These are phyloP conservation scores for Singerocomus inundabilis DNA, from an alignment of 1,284 basidiomycete species.

Conservation along the genomic window DNA sequence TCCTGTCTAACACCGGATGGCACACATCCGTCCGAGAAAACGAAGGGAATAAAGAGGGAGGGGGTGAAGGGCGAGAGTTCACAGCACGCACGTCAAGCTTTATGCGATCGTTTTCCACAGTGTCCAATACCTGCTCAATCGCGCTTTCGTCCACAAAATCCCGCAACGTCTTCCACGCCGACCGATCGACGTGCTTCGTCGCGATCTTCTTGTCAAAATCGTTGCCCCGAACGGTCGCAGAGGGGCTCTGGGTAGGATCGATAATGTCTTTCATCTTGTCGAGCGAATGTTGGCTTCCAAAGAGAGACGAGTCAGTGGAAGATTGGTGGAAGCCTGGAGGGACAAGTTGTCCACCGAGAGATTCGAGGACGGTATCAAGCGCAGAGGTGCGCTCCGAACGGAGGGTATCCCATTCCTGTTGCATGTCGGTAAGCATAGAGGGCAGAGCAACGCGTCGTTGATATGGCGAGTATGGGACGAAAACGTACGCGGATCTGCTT, in stretches of 20 bases:
- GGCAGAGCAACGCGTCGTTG: conserved; percentile 31
- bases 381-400: conserved; percentile 56
- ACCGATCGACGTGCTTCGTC: conserved; percentile 44
- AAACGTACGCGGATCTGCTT: conserved; percentile 58
- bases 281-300: conserved; percentile 68
- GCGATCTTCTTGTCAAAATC: conserved; percentile 27
- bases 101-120: conserved; percentile 64
- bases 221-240: conserved; percentile 45
- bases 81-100: conserved; percentile 57
- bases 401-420: conserved; percentile 67
- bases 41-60: neutral
- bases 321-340: conserved; percentile 73
- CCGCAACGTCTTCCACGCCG: conserved; percentile 73
- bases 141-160: conserved; percentile 80
- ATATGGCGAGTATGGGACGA: conserved; percentile 3
- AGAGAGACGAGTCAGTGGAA: conserved; percentile 65
- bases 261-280: conserved; percentile 37
- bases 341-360: conserved; percentile 65
- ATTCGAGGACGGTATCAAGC: conserved; percentile 68
- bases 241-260: conserved; percentile 39
- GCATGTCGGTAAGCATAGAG: conserved; percentile 34
- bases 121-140: conserved; percentile 70
- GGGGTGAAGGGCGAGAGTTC: neutral
- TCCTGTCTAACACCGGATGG: neutral
- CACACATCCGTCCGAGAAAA: neutral